Conservation (phyloP, 768 basidiomycete species). For the Tephrocybe sp. region DNA sequence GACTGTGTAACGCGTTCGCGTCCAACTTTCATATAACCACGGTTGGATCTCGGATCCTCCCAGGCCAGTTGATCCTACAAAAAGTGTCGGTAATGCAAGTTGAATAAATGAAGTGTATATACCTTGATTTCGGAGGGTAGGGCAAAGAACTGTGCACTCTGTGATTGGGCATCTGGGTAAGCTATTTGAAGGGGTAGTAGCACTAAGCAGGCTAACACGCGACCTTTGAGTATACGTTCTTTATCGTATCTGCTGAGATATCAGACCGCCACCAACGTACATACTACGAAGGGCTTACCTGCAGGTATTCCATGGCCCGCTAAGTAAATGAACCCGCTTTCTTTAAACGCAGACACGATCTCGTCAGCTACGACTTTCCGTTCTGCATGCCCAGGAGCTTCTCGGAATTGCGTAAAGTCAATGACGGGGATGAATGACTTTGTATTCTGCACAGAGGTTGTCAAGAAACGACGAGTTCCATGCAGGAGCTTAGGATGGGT, state of each 20-base stretch:
- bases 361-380: constrained; percentile 62
- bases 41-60: constrained; percentile 83
- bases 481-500: constrained; percentile 14
- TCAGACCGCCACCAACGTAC: not conserved
- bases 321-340: constrained; percentile 80
- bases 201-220: not conserved
- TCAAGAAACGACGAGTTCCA: constrained; percentile 22
- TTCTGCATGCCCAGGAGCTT: constrained; percentile 46
- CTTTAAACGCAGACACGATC: constrained; percentile 75
- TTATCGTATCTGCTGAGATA: constrained; percentile 38
- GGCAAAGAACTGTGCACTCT: constrained; percentile 79
- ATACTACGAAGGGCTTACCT: constrained; percentile 22
- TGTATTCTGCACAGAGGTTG: constrained; percentile 21
- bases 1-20: constrained; percentile 82
- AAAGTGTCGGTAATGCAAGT: not conserved
- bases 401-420: constrained; percentile 69
- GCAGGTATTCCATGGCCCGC: constrained; percentile 67
- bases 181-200: not conserved
- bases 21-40: constrained; percentile 80
- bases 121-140: constrained; percentile 65
- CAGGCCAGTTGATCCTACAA: constrained; percentile 62
- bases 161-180: not conserved
- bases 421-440: constrained; percentile 69
- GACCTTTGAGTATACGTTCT: constrained; percentile 67
- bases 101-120: not conserved